These are phyloP conservation scores for Leucocoprinus birnbaumii DNA, from an alignment of 768 basidiomycete species.

Conservation along the genomic window DNA sequence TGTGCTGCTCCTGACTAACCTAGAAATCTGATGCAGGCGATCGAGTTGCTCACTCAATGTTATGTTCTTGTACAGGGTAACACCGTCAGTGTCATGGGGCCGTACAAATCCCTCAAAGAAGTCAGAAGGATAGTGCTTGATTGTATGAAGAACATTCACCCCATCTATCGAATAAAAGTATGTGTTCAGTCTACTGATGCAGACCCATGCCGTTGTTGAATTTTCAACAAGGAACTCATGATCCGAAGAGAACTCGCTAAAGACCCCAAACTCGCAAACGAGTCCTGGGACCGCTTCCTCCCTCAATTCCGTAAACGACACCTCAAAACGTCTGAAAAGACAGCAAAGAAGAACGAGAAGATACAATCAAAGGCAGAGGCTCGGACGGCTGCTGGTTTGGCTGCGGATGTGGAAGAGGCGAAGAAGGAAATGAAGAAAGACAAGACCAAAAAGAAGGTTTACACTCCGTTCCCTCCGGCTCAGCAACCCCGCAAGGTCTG, in stretches of 20 bases:
- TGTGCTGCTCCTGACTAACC: background rate
- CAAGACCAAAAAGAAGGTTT: constrained; percentile 78
- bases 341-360: constrained; percentile 81
- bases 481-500: constrained; percentile 88
- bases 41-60: constrained; percentile 93
- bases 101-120: constrained; percentile 93
- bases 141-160: constrained; percentile 99
- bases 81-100: constrained; percentile 98
- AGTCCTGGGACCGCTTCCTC: constrained; percentile 97
- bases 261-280: constrained; percentile 91
- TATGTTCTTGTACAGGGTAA: constrained; percentile 98
- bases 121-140: constrained; percentile 95
- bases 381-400: constrained; percentile 63
- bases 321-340: constrained; percentile 92
- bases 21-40: constrained; percentile 57
- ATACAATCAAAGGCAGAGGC: constrained; percentile 59
- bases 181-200: background rate
- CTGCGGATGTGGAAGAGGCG: constrained; percentile 26
- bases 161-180: constrained; percentile 98
- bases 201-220: background rate
- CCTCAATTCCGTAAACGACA: constrained; percentile 94
- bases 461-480: constrained; percentile 98
- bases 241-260: constrained; percentile 96
- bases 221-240: constrained; percentile 83
- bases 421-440: constrained; percentile 34